A percentile compares a stretch with the other conserved stretches of the same genome.
Evolutionary conservation across 2,329 filamentous ascomycete species (phyloP).

Genomic region (Dactylonectria estremocensis): DNA sequence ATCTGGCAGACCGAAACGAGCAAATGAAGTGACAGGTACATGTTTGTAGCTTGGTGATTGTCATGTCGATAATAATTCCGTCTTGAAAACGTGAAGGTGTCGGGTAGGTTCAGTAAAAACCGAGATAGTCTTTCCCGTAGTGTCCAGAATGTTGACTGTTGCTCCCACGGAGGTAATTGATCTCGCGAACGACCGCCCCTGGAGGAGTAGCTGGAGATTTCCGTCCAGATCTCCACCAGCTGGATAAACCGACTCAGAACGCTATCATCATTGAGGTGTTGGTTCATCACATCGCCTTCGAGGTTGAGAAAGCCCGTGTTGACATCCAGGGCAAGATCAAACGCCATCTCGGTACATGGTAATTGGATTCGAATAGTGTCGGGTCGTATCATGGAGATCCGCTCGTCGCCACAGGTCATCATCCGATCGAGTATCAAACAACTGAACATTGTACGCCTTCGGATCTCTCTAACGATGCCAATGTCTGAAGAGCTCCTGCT

Average conservation of each 20-base stretch:
- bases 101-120: slow-evolving; percentile 62
- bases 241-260: slow-evolving; percentile 68
- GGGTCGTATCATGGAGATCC: slow-evolving; percentile 71
- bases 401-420: slow-evolving; percentile 74
- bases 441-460: slow-evolving; percentile 81
- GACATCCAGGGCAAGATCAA: slow-evolving; percentile 73
- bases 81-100: slow-evolving; percentile 70
- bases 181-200: slow-evolving; percentile 67
- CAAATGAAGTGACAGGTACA: slow-evolving; percentile 78
- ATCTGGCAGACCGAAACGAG: slow-evolving; percentile 76
- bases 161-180: slow-evolving; percentile 71
- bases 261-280: slow-evolving; percentile 59
- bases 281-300: slow-evolving; percentile 36
- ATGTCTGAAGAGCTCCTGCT: slow-evolving; percentile 39
- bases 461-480: slow-evolving; percentile 73
- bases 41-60: slow-evolving; percentile 73
- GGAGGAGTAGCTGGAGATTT: slow-evolving; percentile 71
- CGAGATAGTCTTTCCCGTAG: slow-evolving; percentile 65
- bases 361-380: slow-evolving; percentile 76
- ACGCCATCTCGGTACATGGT: slow-evolving; percentile 77
- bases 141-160: slow-evolving; percentile 67
- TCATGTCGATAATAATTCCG: slow-evolving; percentile 78
- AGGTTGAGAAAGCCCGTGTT: slow-evolving; percentile 63
- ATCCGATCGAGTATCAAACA: slow-evolving; percentile 82
- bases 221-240: slow-evolving; percentile 72